phyloP scores from a whole-genome alignment of 1,284 basidiomycete species.

The Cystobasidiaceae sp. region DNA sequence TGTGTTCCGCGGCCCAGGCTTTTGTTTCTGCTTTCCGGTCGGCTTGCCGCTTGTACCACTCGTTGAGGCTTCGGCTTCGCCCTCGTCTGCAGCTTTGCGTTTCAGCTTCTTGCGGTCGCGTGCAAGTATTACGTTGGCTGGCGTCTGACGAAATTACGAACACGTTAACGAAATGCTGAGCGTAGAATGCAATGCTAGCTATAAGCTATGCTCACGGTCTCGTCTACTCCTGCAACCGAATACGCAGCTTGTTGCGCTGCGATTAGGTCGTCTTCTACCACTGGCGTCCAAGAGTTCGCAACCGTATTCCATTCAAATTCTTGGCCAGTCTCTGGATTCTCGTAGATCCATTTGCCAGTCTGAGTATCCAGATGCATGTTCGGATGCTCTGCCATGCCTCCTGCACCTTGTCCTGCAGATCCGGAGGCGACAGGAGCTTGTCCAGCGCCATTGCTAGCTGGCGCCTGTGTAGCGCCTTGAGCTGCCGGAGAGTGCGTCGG shows the following conservation, averaged over 20 bases:
- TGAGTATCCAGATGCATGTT: constrained; percentile 64
- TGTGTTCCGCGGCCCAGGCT: constrained; percentile 58
- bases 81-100: constrained; percentile 11
- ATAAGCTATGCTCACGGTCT: constrained; percentile 59
- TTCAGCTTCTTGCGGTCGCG: constrained; percentile 54
- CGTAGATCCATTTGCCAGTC: constrained; percentile 75
- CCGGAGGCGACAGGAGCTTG: not conserved
- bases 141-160: constrained; percentile 54
- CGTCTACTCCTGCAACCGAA: constrained; percentile 80
- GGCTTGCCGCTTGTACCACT: not conserved
- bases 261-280: constrained; percentile 78
- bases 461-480: too few species aligned
- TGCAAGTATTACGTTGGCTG: constrained; percentile 72
- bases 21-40: constrained; percentile 56
- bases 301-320: constrained; percentile 80
- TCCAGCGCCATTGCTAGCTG: not conserved
- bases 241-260: constrained; percentile 88
- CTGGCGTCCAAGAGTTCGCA: constrained; percentile 70
- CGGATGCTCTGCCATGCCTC: constrained; percentile 26
- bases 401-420: not conserved
- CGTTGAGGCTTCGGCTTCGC: not conserved
- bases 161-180: not conserved
- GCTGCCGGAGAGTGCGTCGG: too few species aligned
- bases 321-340: constrained; percentile 70
- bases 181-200: not conserved